Evolutionary conservation across 768 basidiomycete species (phyloP), one percentile per base, ranked within the genome.

Genomic region (Hygrocybe punicea): DNA sequence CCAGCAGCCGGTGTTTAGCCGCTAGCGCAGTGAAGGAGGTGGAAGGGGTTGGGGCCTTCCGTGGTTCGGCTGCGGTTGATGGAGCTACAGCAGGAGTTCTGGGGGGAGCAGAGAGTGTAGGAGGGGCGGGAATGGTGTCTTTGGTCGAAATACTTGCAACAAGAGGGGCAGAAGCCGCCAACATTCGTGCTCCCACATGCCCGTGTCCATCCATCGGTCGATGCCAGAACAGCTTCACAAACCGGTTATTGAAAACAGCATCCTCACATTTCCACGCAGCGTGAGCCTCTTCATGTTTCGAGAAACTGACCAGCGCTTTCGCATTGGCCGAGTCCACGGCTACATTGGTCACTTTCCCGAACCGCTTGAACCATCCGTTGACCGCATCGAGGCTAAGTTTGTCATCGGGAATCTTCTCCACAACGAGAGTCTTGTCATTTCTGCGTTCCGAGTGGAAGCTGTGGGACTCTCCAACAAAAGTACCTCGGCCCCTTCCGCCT

Each of bases 141-240:
- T 78, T 79, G 7, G 71, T 61, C 23, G 71, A 58, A 48, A 90
- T 79, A 61, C 84, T 87, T 29, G 88, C 86, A 9, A 96, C 79
- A 9, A 90, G 64, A 2, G 85, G 81, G 7, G 91, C 91, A 25
- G 89, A 90, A 4, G 89, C 91, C 13, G 89, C 92, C 57, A 98
- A 73, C 76, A 87, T 83, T 60, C 87, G 81, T 48, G 84, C 76
- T 2, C 94, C 94, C 16, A 76, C 78, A 60, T 84, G 85, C 7
- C 94, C 94, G 64, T 94, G 90, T 0, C 95, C 94, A 53, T 90
- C 91, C 84, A 94, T 83, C 6, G 93, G 93, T 57, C 89, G 81
- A 72, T 96, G 93, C 93, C 95, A 97, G 65, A 96, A 92, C 34
- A 97, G 80, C 72, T 95, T 96, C 62, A 97, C 94, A 69, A 97